These are phyloP conservation scores for Colletotrichum falcatum DNA, from an alignment of 2,329 filamentous ascomycete species.

Conservation along the genomic window DNA sequence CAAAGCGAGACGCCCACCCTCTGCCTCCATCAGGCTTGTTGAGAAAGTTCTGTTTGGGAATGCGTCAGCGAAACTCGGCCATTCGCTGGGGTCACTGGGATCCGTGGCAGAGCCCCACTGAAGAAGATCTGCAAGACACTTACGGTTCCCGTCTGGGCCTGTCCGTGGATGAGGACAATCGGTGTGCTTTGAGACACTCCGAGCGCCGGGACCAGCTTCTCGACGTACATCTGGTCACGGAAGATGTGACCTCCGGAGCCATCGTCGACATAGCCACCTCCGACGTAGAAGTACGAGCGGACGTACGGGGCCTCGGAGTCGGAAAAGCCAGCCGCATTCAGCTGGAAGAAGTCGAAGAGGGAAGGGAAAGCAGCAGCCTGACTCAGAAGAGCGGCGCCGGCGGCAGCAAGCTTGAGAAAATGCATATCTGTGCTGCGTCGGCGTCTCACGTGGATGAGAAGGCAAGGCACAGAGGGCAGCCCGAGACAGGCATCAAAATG, in stretches of 20 bases:
- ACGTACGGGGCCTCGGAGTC: slow-evolving; percentile 42
- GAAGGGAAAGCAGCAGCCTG: slow-evolving; percentile 14
- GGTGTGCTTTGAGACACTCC: slow-evolving; percentile 47
- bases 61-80: slow-evolving; percentile 14
- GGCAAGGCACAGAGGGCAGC: slow-evolving; percentile 13
- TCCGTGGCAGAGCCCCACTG: background rate
- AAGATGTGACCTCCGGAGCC: slow-evolving; percentile 48
- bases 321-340: slow-evolving; percentile 4
- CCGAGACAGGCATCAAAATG: background rate
- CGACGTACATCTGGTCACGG: slow-evolving; percentile 65
- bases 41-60: slow-evolving; percentile 54
- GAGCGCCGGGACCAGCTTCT: slow-evolving; percentile 55
- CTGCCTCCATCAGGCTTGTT: slow-evolving; percentile 59
- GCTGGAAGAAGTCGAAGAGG: background rate
- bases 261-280: slow-evolving; percentile 51
- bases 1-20: slow-evolving; percentile 62
- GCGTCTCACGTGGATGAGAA: slow-evolving; percentile 10
- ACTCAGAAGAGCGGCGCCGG: slow-evolving; percentile 32
- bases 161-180: slow-evolving; percentile 58
- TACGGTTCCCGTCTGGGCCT: slow-evolving; percentile 55
- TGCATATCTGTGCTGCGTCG: slow-evolving; percentile 29
- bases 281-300: slow-evolving; percentile 52
- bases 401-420: slow-evolving; percentile 32
- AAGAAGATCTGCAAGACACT: slow-evolving; percentile 39
- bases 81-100: slow-evolving; percentile 8